phyloP scores from a whole-genome alignment of 495 filamentous ascomycete species.

The Podospora anserina region DNA sequence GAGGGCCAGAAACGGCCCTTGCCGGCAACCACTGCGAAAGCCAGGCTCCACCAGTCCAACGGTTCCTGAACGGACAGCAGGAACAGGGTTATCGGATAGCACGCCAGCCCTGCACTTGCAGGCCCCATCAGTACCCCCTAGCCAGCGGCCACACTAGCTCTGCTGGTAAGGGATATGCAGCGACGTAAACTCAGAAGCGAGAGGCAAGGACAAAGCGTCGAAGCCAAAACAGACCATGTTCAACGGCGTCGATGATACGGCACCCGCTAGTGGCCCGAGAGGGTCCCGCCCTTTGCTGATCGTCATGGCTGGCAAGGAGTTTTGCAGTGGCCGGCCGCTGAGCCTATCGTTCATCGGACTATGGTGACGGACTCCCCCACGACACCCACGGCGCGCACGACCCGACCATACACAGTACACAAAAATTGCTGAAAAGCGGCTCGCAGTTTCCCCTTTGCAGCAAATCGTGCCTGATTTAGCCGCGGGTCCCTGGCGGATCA shows the following conservation, averaged over 20 bases:
- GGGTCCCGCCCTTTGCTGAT: slow-evolving; percentile 23
- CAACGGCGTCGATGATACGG: slow-evolving; percentile 4
- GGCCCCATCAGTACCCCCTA: background rate
- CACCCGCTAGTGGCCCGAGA: slow-evolving; percentile 10
- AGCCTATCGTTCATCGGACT: slow-evolving; percentile 24
- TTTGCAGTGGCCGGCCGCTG: slow-evolving; percentile 21
- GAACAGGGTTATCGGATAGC: slow-evolving; percentile 12
- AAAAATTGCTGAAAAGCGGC: slow-evolving; percentile 26
- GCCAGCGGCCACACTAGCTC: background rate
- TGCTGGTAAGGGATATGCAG: slow-evolving; percentile 21
- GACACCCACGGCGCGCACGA: slow-evolving; percentile 26
- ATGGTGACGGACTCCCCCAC: slow-evolving; percentile 31
- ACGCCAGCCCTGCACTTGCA: slow-evolving; percentile 12
- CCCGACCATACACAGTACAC: slow-evolving; percentile 25
- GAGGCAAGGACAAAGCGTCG: slow-evolving; percentile 23
- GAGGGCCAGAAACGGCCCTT: slow-evolving; percentile 13
- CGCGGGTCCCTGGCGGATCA: slow-evolving; percentile 21
- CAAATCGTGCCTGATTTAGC: slow-evolving; percentile 33
- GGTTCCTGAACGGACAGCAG: slow-evolving; percentile 15
- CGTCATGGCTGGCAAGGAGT: slow-evolving; percentile 8
- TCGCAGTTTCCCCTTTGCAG: slow-evolving; percentile 21
- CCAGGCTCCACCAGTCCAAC: background rate
- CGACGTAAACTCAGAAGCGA: slow-evolving; percentile 19
- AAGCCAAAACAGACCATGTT: slow-evolving; percentile 1
- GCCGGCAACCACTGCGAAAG: background rate